Base-by-base conservation (phyloP, 257 asterid genomes). In the Solanum clarkiae region DNA sequence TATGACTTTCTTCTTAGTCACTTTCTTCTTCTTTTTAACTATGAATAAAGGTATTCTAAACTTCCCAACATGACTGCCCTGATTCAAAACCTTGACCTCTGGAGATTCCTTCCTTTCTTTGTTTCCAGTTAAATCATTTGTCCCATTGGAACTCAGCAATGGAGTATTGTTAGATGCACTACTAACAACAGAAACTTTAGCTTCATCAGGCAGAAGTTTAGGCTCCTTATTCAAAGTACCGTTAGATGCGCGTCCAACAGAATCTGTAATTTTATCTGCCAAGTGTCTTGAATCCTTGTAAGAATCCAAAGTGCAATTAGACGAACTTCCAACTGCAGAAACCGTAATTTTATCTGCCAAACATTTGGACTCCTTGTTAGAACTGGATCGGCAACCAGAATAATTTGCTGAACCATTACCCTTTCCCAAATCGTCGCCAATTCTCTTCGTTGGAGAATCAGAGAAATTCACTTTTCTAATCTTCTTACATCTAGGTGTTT, bases 371-470 rank as follows among this genome's bases (percentile, higher is more conserved):
- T 47, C 82, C 74, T 88, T 89, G 49, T n/a, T 86, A 62, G 86
- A 71, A 87, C 74, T 86, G 82, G 81, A 84, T 56, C 75, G 85
- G 87, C 74, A 57, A 86, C 86, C 91, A 26, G 81, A 69, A 85
- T 82, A 85, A 47, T 8, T 18, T 71, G 81, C 66, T 84, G 86
- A 82, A 86, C 65, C 71, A 26, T 84, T 88, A 55, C 68, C 36
- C 68, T 87, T 77, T 68, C 80, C 86, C 53, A 82, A 86, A 85
- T 87, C 86, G 42, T 87, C 85, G 59, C 84, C 81, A 63, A 80
- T 74, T 86, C 88, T 89, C 84, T 49, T 79, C 14, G 65, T 44
- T 24, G 90, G 90, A 42, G 86, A 70, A 85, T 81, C 90, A 87
- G 88, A 66, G 80, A 79, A 36, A 85, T 49, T 84, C 29, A 71